These are phyloP conservation scores for Aurinia saxatilis DNA, from an alignment of 345 rosid genomes.

Conservation along the genomic window DNA sequence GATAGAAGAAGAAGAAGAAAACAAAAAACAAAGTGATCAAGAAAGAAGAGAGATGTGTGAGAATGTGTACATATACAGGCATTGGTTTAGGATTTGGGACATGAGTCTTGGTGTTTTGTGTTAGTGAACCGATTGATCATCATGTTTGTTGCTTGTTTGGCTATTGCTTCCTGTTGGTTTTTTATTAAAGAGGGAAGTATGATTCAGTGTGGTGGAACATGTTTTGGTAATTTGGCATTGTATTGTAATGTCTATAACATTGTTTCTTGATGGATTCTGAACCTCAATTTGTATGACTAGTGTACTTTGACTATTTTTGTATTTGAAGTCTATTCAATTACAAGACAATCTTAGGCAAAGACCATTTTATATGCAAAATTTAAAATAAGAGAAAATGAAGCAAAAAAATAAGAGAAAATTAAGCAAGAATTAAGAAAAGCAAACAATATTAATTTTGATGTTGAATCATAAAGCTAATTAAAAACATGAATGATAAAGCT, in stretches of 20 bases:
- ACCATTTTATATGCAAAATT: no score
- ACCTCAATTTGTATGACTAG: neutral
- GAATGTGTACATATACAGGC: conserved; percentile 26
- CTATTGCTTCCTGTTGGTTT: conserved; percentile 16
- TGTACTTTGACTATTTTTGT: neutral
- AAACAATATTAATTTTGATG: no score
- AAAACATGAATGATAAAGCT: no score
- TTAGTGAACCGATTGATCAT: conserved; percentile 17
- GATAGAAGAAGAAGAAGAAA: neutral
- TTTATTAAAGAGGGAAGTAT: conserved; percentile 9
- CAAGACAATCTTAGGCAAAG: no score
- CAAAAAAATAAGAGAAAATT: no score
- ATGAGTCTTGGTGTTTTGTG: conserved; percentile 17
- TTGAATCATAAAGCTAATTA: no score
- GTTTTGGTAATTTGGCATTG: conserved; percentile 1
- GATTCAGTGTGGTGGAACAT: conserved; percentile 2
- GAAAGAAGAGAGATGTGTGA: neutral
- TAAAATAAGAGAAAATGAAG: no score
- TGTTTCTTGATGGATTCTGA: neutral
- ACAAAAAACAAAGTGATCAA: neutral
- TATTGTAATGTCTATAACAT: conserved; percentile 14
- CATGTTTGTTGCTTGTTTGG: conserved; percentile 20
- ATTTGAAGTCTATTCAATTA: neutral
- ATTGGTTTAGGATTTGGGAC: conserved; percentile 18
- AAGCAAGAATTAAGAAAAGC: no score